Base-by-base conservation (phyloP, 1,284 basidiomycete species). In the Ganoderma meredithae region DNA sequence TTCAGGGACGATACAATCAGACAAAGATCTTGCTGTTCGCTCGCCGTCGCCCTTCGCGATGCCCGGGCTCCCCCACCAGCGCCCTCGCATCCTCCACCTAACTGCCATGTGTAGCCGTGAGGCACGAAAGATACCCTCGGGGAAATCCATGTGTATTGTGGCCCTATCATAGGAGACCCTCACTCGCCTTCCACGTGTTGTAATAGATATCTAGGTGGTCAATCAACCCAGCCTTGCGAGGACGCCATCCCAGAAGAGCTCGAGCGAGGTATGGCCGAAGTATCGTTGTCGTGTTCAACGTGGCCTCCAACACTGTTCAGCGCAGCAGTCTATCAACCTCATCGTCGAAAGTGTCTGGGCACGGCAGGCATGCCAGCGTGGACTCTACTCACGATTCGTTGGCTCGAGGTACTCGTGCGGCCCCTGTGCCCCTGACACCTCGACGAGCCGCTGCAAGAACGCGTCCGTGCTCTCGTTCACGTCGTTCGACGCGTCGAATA, bases 141-240 rank as follows among this genome's bases (percentile, higher is more conserved):
- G 44, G n/a, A 22, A 22, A 49, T 12, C 19, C 19, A 12, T 49
- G 22, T 25, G 12, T 22, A 49, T 25, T 22, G 1, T 49, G 3
- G 13, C 22, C 12, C 7, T 55, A 10, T 55, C 61, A 49, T 36
- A 44, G 3, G 25, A 74, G 68, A 25, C 68, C 73, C 60, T 71
- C 72, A n/a, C 74, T 75, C 6, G 80, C 80, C 59, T 79, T 73
- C 79, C 79, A 83, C 1, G 83, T 77, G 9, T 76, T 74, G 62
- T 83, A 86, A 73, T 87, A 87, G 19, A 80, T 72, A 43, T 82
- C 79, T 47, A 87, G 76, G 31, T 84, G 82, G 67, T 87, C 85
- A 1, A 82, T 78, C 40, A 88, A 68, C 2, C 83, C 80, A 43
- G 80, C 74, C 75, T 85, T 86, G 56, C 76, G 79, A 1, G 84